These are phyloP conservation scores for Pisolithus marmoratus DNA, from an alignment of 768 basidiomycete species.

Conservation along the genomic window DNA sequence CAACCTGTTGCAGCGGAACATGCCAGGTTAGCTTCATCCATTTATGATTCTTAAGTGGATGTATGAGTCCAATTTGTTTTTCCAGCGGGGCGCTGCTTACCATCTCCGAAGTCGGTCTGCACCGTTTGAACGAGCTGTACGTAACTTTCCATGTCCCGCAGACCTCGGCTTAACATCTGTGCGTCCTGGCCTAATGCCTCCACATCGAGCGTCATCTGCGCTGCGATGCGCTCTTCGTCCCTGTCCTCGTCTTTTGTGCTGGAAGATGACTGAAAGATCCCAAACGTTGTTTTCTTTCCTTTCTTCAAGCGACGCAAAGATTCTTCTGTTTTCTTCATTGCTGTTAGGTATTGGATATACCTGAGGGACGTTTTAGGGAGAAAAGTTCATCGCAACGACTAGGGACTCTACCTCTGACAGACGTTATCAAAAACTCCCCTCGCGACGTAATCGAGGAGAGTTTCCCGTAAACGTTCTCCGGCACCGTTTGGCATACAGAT, in stretches of 20 bases:
- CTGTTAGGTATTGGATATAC: conserved; percentile 73
- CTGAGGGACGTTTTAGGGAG: conserved; percentile 31
- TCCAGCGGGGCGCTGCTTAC: conserved; percentile 7
- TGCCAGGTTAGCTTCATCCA: conserved; percentile 8
- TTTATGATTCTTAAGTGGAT: conserved; percentile 2
- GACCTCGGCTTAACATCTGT: conserved; percentile 57
- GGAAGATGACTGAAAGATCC: conserved; percentile 54
- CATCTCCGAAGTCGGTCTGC: conserved; percentile 35
- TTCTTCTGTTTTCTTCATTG: conserved; percentile 91
- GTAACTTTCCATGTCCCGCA: conserved; percentile 48
- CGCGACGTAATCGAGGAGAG: conserved; percentile 44
- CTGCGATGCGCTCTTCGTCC: conserved; percentile 84
- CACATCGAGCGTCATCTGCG: conserved; percentile 82
- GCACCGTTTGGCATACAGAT: conserved; percentile 51
- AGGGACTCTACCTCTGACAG: conserved; percentile 47
- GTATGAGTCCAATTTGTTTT: not conserved
- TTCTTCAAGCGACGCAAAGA: conserved; percentile 82
- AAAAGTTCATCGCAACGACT: not conserved
- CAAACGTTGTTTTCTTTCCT: conserved; percentile 73
- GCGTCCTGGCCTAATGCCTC: conserved; percentile 80
- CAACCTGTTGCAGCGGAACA: not conserved
- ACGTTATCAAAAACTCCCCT: conserved; percentile 69
- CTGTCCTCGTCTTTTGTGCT: conserved; percentile 54
- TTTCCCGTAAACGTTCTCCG: conserved; percentile 53
- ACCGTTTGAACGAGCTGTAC: conserved; percentile 56